phyloP scores from a whole-genome alignment of 2,329 filamentous ascomycete species.

The Sporothrix curviconia region DNA sequence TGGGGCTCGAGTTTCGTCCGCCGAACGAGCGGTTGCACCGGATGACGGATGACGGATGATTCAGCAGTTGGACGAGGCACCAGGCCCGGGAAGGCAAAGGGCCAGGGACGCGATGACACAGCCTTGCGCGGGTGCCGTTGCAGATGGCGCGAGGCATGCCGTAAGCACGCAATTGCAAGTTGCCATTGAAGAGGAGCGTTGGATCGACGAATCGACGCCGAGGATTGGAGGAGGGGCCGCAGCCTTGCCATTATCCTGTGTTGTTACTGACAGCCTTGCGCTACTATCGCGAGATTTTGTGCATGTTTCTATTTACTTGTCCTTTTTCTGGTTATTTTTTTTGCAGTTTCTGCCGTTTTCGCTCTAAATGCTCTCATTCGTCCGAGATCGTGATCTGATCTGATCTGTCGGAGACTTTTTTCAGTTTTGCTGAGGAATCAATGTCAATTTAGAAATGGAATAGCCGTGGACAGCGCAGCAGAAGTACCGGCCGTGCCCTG shows the following conservation, averaged over 20 bases:
- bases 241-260: conserved; percentile 3
- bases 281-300: background rate
- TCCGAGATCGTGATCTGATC: background rate
- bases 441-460: background rate
- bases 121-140: too few relatives aligned
- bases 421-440: background rate
- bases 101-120: too few relatives aligned
- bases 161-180: background rate
- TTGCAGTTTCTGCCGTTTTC: background rate
- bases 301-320: too few relatives aligned
- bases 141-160: background rate
- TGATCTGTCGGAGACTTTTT: background rate
- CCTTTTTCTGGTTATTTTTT: background rate
- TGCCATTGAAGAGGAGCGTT: background rate
- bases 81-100: too few relatives aligned
- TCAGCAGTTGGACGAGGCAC: too few relatives aligned
- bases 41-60: conserved; percentile 40
- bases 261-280: background rate
- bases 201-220: too few relatives aligned
- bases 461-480: background rate
- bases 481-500: too few relatives aligned
- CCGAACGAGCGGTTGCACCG: conserved; percentile 64
- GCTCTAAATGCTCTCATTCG: background rate
- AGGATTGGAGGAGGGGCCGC: too few relatives aligned
- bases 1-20: conserved; percentile 62